Evolutionary conservation across 108 stramenopile genomes (phyloP).

Genomic region (Thalassiosira profunda): DNA sequence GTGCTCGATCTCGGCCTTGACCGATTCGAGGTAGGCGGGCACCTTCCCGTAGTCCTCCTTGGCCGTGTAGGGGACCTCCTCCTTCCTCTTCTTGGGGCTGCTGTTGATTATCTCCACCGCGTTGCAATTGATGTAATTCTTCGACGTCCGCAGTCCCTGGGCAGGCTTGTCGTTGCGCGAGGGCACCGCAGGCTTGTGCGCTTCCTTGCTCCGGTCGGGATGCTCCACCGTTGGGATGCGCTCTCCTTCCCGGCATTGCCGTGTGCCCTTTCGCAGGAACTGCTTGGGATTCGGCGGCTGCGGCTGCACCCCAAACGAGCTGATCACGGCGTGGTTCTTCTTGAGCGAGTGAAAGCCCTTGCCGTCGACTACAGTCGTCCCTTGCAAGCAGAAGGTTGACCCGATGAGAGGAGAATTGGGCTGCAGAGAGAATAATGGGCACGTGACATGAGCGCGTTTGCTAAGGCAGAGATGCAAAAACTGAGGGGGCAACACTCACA

Average conservation of each 20-base stretch:
- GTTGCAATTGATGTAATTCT: slow-evolving; percentile 82
- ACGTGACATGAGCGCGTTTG: no score
- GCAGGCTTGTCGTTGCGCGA: slow-evolving; percentile 51
- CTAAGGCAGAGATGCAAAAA: no score
- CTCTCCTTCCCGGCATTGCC: slow-evolving; percentile 15
- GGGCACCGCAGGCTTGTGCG: slow-evolving; percentile 55
- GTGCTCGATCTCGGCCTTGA: slow-evolving; percentile 66
- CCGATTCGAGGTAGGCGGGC: slow-evolving; percentile 70
- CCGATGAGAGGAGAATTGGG: slow-evolving; percentile 51
- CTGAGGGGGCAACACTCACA: no score
- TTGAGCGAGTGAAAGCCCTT: slow-evolving; percentile 54
- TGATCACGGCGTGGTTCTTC: slow-evolving; percentile 49
- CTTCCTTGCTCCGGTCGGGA: slow-evolving; percentile 31
- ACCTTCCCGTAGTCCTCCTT: slow-evolving; percentile 89
- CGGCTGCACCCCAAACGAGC: slow-evolving; percentile 46
- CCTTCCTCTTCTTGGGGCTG: slow-evolving; percentile 44
- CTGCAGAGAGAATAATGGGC: no score
- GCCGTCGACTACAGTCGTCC: slow-evolving; percentile 54
- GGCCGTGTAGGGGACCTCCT: slow-evolving; percentile 42
- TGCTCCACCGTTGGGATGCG: slow-evolving; percentile 25
- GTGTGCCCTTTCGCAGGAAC: slow-evolving; percentile 54
- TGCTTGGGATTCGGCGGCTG: slow-evolving; percentile 43
- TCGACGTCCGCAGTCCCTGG: slow-evolving; percentile 56
- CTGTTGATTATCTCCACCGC: slow-evolving; percentile 79
- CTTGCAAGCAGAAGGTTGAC: slow-evolving; percentile 71